Base-by-base conservation (phyloP, 331 rosid species). In the Telfairia occidentalis region DNA sequence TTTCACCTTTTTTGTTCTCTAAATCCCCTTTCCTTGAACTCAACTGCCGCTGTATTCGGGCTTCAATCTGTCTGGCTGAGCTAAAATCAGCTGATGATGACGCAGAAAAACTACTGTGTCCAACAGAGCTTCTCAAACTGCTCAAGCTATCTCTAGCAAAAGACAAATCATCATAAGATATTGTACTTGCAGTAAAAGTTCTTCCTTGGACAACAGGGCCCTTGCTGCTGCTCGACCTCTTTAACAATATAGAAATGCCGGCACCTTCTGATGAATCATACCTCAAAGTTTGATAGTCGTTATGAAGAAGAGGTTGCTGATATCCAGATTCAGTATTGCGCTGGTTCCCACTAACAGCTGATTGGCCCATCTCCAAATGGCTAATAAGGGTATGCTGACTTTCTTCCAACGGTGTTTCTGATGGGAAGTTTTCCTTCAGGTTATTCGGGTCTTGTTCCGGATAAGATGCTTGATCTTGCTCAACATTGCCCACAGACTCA, bases 31-130 rank as follows among this genome's bases (percentile, higher is more conserved):
- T 90, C 85, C 81, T 86, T 78, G 85, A 61, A 71, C 95, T 90
- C 16, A 81, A 77, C 80, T 88, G 97, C 37, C 92, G 85, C 69
- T 84, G 96, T 66, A 85, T 81, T 70, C 82, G 83, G 45, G 54
- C 81, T 38, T 90, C 97, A 2, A 83, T 84, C 77, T 83, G 89
- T 78, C 90, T 83, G 26, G 80, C 78, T 57, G 91, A 83, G 78
- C 88, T 84, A 45, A 84, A 87, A 83, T 92, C 96, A 86, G 81
- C 74, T 5, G 97, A 92, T 34, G 95, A 90, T 66, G 97, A 92
- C 63, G 91, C 86, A 50, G 97, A 92, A 81, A 83, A 87, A 79
- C 87, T 88, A 75, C 90, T 80, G 54, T 83, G 94, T 74, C 92
- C 90, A 58, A 84, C 21, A 55, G 92, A 87, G 81, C 92, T 85